Evolutionary conservation across 495 filamentous ascomycete species (phyloP).

Genomic region (Astrothelium macrocarpum): DNA sequence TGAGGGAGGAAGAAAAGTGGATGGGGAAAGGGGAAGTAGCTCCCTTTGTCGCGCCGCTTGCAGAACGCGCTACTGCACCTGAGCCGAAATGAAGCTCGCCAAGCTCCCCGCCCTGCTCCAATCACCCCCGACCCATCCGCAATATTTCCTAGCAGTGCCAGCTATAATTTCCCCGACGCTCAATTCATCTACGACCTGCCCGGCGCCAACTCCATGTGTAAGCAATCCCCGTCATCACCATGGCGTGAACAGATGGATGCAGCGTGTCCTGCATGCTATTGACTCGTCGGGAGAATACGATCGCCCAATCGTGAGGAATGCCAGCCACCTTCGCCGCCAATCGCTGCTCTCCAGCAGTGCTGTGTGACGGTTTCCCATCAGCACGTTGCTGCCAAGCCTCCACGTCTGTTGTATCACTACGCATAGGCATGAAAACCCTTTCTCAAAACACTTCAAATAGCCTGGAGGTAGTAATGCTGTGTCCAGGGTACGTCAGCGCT

Average conservation of each 20-base stretch:
- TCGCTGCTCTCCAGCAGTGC: neutral
- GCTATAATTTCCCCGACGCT: constrained; percentile 2
- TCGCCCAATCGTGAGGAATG: neutral
- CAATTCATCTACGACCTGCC: neutral
- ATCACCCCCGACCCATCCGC: neutral
- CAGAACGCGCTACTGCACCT: constrained; percentile 3
- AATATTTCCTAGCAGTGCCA: neutral
- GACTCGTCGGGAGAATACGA: neutral
- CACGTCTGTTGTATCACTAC: neutral
- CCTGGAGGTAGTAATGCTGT: neutral
- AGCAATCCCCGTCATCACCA: neutral
- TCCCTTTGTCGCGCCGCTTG: neutral
- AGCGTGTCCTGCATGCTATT: neutral
- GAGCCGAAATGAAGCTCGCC: constrained; percentile 2
- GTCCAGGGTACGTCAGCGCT: neutral
- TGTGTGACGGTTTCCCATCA: neutral
- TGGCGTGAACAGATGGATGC: neutral
- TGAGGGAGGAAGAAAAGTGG: neutral
- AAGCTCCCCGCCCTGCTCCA: neutral
- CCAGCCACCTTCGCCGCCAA: neutral
- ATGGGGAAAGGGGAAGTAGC: neutral
- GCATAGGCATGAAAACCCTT: neutral
- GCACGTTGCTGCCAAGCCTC: neutral
- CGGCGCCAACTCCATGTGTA: neutral
- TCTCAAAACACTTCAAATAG: neutral